phyloP scores from a whole-genome alignment of 2,329 filamentous ascomycete genomes.

The Phyllosticta paracitricarpa region DNA sequence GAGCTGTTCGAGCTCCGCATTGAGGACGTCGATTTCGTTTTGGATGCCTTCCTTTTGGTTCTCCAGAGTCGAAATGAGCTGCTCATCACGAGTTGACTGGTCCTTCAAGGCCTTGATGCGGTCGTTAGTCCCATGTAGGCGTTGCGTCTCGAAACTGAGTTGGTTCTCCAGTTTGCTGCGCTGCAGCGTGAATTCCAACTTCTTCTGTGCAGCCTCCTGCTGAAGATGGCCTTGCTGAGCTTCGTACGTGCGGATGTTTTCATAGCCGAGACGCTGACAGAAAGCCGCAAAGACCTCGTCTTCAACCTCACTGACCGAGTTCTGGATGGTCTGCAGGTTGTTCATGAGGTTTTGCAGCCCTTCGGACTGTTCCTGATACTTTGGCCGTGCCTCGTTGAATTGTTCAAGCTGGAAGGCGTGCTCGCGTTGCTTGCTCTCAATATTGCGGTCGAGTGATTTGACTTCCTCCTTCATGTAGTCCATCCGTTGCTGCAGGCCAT shows the following conservation, averaged over 20 bases:
- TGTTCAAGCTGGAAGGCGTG: conserved; percentile 63
- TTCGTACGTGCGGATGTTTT: conserved; percentile 86
- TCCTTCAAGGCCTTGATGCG: conserved; percentile 61
- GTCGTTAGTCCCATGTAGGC: conserved; percentile 57
- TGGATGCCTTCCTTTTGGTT: conserved; percentile 66
- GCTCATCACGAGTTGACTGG: conserved; percentile 55
- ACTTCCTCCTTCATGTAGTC: conserved; percentile 65
- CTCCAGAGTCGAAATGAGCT: conserved; percentile 58
- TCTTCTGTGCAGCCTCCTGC: conserved; percentile 80
- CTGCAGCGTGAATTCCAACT: conserved; percentile 77
- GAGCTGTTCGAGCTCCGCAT: conserved; percentile 67
- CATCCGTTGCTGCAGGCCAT: conserved; percentile 68
- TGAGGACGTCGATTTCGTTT: conserved; percentile 59
- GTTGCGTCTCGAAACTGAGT: conserved; percentile 57
- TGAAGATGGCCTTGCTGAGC: conserved; percentile 86
- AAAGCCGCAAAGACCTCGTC: conserved; percentile 81
- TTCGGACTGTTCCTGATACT: conserved; percentile 60
- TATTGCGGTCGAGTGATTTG: conserved; percentile 68
- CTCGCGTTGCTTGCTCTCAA: conserved; percentile 75
- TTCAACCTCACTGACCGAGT: conserved; percentile 68
- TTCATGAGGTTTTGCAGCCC: conserved; percentile 55
- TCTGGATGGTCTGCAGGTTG: conserved; percentile 46
- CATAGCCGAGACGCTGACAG: conserved; percentile 77
- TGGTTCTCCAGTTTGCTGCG: conserved; percentile 52
- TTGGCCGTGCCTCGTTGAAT: conserved; percentile 66